A percentile compares a stretch with the other conserved stretches of the same genome.
These are phyloP conservation scores for Tetragonia tetragonoides DNA, from an alignment of 148 eudicot species.

Conservation along the genomic window DNA sequence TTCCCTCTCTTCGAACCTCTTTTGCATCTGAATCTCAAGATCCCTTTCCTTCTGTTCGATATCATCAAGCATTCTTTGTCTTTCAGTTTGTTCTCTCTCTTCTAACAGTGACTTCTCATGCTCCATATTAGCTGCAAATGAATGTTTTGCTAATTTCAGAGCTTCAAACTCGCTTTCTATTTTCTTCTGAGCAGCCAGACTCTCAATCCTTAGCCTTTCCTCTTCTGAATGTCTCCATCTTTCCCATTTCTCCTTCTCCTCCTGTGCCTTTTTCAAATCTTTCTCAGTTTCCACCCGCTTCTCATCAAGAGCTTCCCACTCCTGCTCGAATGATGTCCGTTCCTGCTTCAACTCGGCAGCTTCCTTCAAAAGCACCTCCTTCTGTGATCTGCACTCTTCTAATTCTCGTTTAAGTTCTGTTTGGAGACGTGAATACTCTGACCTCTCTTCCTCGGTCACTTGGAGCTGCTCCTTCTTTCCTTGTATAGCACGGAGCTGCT, in stretches of 20 bases:
- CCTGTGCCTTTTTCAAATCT: slow-evolving; percentile 51
- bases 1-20: slow-evolving; percentile 64
- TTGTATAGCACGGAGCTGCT: slow-evolving; percentile 38
- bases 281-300: slow-evolving; percentile 50
- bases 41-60: slow-evolving; percentile 66
- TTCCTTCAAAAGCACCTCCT: slow-evolving; percentile 66
- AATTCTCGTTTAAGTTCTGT: slow-evolving; percentile 75
- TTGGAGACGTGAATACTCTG: slow-evolving; percentile 67
- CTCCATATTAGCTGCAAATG: slow-evolving; percentile 80
- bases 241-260: slow-evolving; percentile 61
- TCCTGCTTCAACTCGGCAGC: slow-evolving; percentile 76
- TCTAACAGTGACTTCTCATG: slow-evolving; percentile 62
- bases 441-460: slow-evolving; percentile 83
- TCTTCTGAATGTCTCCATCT: slow-evolving; percentile 59
- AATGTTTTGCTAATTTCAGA: slow-evolving; percentile 65
- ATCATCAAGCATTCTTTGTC: slow-evolving; percentile 57
- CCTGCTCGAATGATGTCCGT: slow-evolving; percentile 78
- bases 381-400: slow-evolving; percentile 61
- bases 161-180: slow-evolving; percentile 74
- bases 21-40: slow-evolving; percentile 64
- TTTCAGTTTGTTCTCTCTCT: slow-evolving; percentile 62
- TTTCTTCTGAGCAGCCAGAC: slow-evolving; percentile 50
- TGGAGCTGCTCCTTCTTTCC: slow-evolving; percentile 72
- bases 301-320: slow-evolving; percentile 97
- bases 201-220: slow-evolving; percentile 69